phyloP scores from a whole-genome alignment of 2,329 filamentous ascomycete genomes.

The Calonectria fujianensis region DNA sequence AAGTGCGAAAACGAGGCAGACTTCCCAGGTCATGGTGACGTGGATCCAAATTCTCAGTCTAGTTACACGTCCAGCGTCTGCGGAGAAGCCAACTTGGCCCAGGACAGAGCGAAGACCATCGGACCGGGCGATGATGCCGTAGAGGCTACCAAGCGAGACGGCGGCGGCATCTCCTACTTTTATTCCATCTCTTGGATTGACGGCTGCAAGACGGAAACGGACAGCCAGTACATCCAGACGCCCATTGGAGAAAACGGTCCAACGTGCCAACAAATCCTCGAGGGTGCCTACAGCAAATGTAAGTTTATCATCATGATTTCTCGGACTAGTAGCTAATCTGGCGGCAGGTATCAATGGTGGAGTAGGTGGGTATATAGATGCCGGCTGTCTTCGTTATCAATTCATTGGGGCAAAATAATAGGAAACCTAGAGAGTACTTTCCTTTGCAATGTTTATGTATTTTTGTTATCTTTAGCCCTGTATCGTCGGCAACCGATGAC shows the following conservation, averaged over 20 bases:
- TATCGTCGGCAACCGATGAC: too few relatives aligned
- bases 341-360: background rate
- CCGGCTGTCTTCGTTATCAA: constrained; percentile 31
- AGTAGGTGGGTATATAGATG: constrained; percentile 34
- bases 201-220: constrained; percentile 25
- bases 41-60: background rate
- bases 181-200: constrained; percentile 33
- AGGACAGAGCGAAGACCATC: background rate
- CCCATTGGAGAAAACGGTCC: background rate
- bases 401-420: background rate
- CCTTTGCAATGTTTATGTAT: too few relatives aligned
- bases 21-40: constrained; percentile 26
- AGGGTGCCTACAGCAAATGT: background rate
- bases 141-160: background rate
- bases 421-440: background rate
- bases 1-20: constrained; percentile 24
- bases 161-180: constrained; percentile 1
- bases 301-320: background rate
- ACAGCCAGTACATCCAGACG: background rate
- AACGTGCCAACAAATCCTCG: background rate
- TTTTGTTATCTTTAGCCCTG: too few relatives aligned
- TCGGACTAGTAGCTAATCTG: background rate
- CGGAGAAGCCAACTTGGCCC: background rate
- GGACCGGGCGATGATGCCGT: background rate
- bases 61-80: background rate